Percentiles rank a stretch among this genome's conserved stretches.
Evolutionary conservation across 2,329 filamentous ascomycete species (phyloP).

Genomic region (Penicillium polonicum): DNA sequence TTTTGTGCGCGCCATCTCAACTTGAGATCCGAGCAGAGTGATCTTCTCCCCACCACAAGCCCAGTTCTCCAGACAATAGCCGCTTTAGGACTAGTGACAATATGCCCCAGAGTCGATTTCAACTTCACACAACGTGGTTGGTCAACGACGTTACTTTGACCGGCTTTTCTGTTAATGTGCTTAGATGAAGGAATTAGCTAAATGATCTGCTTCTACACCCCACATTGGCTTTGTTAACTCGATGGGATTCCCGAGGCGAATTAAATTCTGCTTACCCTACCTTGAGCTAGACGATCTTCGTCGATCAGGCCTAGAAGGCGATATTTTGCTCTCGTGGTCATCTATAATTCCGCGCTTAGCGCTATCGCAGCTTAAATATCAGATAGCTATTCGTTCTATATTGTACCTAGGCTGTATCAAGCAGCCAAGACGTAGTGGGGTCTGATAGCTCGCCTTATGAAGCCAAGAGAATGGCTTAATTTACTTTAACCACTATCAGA

Average conservation of each 20-base stretch:
- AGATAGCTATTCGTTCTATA: not conserved
- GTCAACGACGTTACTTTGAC: slow-evolving; percentile 4
- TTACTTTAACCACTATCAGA: not conserved
- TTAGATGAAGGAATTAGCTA: slow-evolving; percentile 22
- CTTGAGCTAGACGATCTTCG: not conserved
- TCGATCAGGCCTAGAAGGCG: not conserved
- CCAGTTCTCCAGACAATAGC: slow-evolving; percentile 24
- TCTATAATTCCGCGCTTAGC: not conserved
- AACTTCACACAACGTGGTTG: slow-evolving; percentile 16
- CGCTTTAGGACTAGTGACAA: slow-evolving; percentile 22
- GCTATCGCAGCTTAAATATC: not conserved
- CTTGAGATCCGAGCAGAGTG: not conserved
- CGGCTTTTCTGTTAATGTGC: slow-evolving; percentile 4
- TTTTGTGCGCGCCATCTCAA: not conserved
- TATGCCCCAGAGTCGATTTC: slow-evolving; percentile 2
- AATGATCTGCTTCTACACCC: slow-evolving; percentile 6
- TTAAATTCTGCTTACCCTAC: not conserved
- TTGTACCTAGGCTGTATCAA: not conserved
- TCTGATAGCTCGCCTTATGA: not conserved
- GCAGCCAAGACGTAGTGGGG: not conserved
- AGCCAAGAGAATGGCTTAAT: slow-evolving; percentile 6
- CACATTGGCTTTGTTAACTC: not conserved
- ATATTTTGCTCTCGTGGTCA: not conserved
- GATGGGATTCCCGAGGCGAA: no score
- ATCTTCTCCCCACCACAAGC: slow-evolving; percentile 10